phyloP scores from a whole-genome alignment of 83 land plant species.

The Isoetes engelmannii region DNA sequence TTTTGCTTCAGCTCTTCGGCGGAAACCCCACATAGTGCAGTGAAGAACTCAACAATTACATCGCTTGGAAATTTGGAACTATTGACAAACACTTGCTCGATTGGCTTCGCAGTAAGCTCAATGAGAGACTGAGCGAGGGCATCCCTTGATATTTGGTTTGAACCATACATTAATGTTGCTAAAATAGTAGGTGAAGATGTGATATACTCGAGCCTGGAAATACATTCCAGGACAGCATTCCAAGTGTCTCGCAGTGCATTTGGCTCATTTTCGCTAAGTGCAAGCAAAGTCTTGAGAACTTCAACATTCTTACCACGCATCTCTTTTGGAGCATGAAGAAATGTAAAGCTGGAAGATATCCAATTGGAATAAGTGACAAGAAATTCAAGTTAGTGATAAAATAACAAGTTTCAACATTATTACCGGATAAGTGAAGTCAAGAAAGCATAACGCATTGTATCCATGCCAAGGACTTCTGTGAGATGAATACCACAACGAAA shows the following conservation, averaged over 20 bases:
- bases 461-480: constrained; percentile 86
- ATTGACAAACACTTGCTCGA: constrained; percentile 85
- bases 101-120: constrained; percentile 83
- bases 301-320: constrained; percentile 91
- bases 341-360: constrained; percentile 55
- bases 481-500: constrained; percentile 72
- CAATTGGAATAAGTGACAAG: constrained; percentile 5
- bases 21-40: constrained; percentile 88
- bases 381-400: background rate
- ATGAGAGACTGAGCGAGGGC: constrained; percentile 63
- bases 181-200: constrained; percentile 64
- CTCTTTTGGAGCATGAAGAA: constrained; percentile 91
- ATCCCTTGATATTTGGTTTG: constrained; percentile 88
- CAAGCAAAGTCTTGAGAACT: constrained; percentile 73
- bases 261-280: constrained; percentile 53
- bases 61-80: constrained; percentile 91
- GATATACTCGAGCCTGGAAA: constrained; percentile 82
- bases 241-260: constrained; percentile 79
- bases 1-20: constrained; percentile 80
- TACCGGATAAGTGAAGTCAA: constrained; percentile 85
- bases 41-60: constrained; percentile 83
- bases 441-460: constrained; percentile 91
- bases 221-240: constrained; percentile 91
- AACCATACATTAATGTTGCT: constrained; percentile 69
- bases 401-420: constrained; percentile 8